Percentiles rank a stretch among this genome's conserved stretches.
phyloP scores from a whole-genome alignment of 257 asterid species.

The Solanum chilense region DNA sequence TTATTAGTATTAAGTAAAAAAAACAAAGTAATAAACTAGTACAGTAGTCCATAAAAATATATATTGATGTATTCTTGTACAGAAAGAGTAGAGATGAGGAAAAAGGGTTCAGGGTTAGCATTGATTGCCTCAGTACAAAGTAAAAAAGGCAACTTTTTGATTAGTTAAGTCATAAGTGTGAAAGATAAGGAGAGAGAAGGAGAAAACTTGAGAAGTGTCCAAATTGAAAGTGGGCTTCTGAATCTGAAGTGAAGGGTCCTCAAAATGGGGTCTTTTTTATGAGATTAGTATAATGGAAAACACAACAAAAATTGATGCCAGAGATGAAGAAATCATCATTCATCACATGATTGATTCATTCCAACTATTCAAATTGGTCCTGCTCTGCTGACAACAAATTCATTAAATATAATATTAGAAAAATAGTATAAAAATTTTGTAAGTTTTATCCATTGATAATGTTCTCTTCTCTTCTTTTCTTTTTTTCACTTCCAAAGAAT shows the following conservation, averaged over 20 bases:
- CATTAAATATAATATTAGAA: not conserved
- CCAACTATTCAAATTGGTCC: not conserved
- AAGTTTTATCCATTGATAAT: not conserved
- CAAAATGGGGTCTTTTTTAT: slow-evolving; percentile 10
- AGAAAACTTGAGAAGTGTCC: slow-evolving; percentile 17
- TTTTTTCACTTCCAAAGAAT: not conserved
- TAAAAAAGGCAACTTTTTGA: slow-evolving; percentile 17
- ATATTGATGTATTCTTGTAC: not conserved
- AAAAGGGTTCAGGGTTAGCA: slow-evolving; percentile 23
- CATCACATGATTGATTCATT: slow-evolving; percentile 27
- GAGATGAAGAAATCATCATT: slow-evolving; percentile 8
- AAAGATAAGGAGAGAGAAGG: not conserved
- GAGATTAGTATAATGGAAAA: not conserved
- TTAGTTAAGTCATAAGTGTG: not conserved
- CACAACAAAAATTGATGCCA: slow-evolving; percentile 11
- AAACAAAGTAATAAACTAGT: slow-evolving; percentile 2
- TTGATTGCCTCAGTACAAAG: slow-evolving; percentile 31
- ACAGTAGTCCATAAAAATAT: not conserved
- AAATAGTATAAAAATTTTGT: not conserved
- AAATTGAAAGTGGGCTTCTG: slow-evolving; percentile 12
- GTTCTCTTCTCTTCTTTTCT: not conserved
- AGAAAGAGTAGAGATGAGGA: slow-evolving; percentile 20
- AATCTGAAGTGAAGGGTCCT: slow-evolving; percentile 31
- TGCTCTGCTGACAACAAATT: not conserved
- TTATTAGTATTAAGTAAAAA: not conserved